Conservation (phyloP, 768 basidiomycete species). For the Termitomyces sp. region DNA sequence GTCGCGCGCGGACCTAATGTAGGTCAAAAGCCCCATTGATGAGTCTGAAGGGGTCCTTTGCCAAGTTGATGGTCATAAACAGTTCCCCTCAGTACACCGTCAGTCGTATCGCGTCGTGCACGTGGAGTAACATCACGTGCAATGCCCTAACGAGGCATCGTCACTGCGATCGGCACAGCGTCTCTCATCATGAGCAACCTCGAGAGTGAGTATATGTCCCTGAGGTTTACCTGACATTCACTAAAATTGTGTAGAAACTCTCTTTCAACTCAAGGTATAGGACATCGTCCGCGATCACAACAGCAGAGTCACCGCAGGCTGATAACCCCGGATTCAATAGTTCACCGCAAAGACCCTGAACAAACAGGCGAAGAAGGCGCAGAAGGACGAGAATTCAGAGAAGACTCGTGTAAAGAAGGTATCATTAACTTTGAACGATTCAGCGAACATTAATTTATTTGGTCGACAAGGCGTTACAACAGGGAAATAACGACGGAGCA, state of each 20-base stretch:
- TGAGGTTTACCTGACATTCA: neutral
- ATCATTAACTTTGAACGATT: neutral
- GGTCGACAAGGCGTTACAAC: conserved; percentile 76
- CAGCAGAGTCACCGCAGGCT: neutral
- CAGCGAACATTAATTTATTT: neutral
- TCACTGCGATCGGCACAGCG: conserved; percentile 7
- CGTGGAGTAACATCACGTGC: conserved; percentile 17
- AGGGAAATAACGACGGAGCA: conserved; percentile 96
- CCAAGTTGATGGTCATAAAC: conserved; percentile 4
- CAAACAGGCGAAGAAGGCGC: conserved; percentile 95
- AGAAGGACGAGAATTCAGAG: conserved; percentile 91
- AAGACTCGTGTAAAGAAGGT: conserved; percentile 94
- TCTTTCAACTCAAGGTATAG: conserved; percentile 95
- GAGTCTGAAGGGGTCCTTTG: conserved; percentile 5
- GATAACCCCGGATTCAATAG: conserved; percentile 39
- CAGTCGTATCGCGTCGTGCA: conserved; percentile 5
- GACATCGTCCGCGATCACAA: conserved; percentile 4
- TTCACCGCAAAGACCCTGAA: conserved; percentile 97
- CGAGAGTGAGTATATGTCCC: conserved; percentile 64
- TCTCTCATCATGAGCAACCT: conserved; percentile 66
- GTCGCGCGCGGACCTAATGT: conserved; percentile 69
- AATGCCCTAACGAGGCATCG: neutral
- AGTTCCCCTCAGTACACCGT: neutral
- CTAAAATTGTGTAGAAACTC: conserved; percentile 67
- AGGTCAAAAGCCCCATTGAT: conserved; percentile 54